Conservation (phyloP, 768 basidiomycete species). For the Leucocoprinus birnbaumii region DNA sequence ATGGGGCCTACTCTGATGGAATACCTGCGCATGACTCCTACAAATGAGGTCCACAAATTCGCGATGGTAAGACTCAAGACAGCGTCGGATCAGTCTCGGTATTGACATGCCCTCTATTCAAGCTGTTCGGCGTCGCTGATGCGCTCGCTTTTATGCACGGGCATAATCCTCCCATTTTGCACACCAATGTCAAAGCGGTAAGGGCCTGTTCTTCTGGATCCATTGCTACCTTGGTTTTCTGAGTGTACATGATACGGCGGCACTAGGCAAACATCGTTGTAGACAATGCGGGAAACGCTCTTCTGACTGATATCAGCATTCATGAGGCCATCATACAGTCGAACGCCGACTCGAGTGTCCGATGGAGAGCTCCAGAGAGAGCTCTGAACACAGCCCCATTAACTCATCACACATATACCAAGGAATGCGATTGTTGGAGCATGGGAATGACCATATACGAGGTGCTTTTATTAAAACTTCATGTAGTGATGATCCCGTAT, state of each 20-base stretch:
- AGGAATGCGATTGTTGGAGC: constrained; percentile 1
- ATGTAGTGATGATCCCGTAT: not conserved
- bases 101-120: not conserved
- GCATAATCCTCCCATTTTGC: not conserved
- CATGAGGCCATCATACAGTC: not conserved
- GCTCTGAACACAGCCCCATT: not conserved
- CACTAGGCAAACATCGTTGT: constrained; percentile 1
- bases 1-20: not conserved
- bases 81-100: no score
- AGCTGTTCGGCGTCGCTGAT: not conserved
- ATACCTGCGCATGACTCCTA: not conserved
- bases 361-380: constrained; percentile 3
- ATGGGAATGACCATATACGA: not conserved
- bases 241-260: no score
- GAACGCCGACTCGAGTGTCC: not conserved
- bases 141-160: not conserved
- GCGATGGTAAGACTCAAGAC: not conserved
- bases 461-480: not conserved
- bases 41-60: not conserved
- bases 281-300: not conserved
- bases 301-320: not conserved
- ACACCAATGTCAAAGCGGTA: constrained; percentile 2
- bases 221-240: no score
- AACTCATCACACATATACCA: no score
- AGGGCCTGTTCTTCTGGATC: not conserved